These are phyloP conservation scores for Coprinellus micaceus DNA, from an alignment of 768 basidiomycete species.

Conservation along the genomic window DNA sequence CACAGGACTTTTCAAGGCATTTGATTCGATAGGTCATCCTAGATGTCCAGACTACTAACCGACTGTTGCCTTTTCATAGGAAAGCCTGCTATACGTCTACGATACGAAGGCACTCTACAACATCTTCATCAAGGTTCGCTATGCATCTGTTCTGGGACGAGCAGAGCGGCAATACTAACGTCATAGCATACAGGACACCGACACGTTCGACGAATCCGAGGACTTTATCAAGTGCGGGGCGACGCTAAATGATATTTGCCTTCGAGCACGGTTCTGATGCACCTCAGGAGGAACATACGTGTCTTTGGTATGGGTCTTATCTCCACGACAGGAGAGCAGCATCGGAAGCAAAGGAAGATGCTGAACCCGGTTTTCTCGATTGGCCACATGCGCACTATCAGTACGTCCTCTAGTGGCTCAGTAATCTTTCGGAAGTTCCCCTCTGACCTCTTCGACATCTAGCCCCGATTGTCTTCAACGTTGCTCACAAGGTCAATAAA, in stretches of 20 bases:
- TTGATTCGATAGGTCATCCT: no score
- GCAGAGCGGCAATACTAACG: neutral
- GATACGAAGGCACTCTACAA: conserved; percentile 45
- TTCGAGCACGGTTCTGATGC: no score
- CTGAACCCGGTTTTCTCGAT: conserved; percentile 34
- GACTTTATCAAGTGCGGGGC: conserved; percentile 19
- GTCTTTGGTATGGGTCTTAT: conserved; percentile 20
- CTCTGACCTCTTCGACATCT: no score
- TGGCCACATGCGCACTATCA: conserved; percentile 27
- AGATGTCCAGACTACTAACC: neutral
- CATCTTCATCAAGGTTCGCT: conserved; percentile 39
- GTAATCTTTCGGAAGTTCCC: neutral
- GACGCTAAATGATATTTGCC: neutral
- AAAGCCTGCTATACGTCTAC: conserved; percentile 35
- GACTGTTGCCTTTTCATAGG: conserved; percentile 13
- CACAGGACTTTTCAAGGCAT: conserved; percentile 32
- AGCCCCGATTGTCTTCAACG: conserved; percentile 36
- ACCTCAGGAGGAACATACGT: neutral
- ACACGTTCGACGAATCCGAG: conserved; percentile 24
- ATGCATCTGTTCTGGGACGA: neutral
- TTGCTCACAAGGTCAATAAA: conserved; percentile 24
- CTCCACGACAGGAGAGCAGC: conserved; percentile 25
- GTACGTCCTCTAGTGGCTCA: neutral
- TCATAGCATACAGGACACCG: conserved; percentile 21
- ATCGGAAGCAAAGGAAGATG: conserved; percentile 35